Percentiles rank a stretch among this genome's conserved stretches.
phyloP scores from a whole-genome alignment of 78 protist genomes.

The Dictyostelium brefeldianum region DNA sequence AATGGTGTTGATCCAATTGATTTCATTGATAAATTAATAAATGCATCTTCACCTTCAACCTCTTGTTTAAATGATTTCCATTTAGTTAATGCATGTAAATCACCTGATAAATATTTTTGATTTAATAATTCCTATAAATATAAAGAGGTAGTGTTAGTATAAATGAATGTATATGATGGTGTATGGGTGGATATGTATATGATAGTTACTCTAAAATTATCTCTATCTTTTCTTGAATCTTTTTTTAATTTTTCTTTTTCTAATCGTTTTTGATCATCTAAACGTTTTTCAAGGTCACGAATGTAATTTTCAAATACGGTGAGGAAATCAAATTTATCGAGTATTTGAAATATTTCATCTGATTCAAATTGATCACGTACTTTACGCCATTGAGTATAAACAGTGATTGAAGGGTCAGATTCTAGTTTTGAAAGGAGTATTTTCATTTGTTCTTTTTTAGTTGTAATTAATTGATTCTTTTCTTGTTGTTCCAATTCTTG shows the following conservation, averaged over 20 bases:
- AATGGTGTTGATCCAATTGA: constrained; percentile 62
- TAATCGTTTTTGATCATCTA: constrained; percentile 34
- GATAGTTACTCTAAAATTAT: constrained; percentile 25
- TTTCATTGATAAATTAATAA: neutral
- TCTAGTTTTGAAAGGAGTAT: constrained; percentile 30
- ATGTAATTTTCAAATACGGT: constrained; percentile 26
- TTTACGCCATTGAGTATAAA: constrained; percentile 58
- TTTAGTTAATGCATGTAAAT: constrained; percentile 48
- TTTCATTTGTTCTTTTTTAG: constrained; percentile 17
- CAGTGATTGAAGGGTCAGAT: neutral
- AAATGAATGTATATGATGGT: neutral
- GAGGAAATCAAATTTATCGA: constrained; percentile 57
- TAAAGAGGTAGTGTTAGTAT: neutral
- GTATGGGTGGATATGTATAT: neutral
- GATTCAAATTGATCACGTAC: constrained; percentile 42
- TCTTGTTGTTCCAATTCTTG: constrained; percentile 16
- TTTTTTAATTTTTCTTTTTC: constrained; percentile 35
- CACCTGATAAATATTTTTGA: constrained; percentile 31
- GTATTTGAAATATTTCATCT: neutral
- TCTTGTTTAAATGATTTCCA: constrained; percentile 38
- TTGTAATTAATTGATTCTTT: constrained; percentile 3
- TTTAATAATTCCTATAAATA: constrained; percentile 27
- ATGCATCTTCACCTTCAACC: neutral
- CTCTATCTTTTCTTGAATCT: constrained; percentile 43
- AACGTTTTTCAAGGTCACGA: constrained; percentile 41